A percentile compares a stretch with the other conserved stretches of the same genome.
phyloP scores from a whole-genome alignment of 1,284 basidiomycete genomes.

The Cerioporus squamosus region DNA sequence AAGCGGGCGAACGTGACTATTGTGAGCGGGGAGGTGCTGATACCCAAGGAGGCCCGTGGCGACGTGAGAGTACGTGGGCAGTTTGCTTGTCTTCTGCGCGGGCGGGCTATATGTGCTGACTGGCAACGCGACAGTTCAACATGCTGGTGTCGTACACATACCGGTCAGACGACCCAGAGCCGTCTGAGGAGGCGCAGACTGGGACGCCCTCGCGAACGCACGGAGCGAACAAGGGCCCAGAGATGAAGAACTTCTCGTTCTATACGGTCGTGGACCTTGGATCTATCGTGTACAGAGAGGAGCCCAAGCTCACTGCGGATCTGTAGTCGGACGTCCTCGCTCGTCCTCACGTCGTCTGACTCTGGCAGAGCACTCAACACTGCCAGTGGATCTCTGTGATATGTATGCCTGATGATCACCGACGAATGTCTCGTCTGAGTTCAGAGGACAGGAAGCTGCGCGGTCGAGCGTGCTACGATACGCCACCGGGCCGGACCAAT shows the following conservation, averaged over 20 bases:
- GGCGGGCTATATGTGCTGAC: background rate
- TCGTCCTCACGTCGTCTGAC: too few species aligned
- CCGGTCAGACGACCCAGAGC: slow-evolving; percentile 77
- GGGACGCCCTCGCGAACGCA: slow-evolving; percentile 50
- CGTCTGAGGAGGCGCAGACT: slow-evolving; percentile 60
- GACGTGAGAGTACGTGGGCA: slow-evolving; percentile 65
- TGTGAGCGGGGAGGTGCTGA: slow-evolving; percentile 82
- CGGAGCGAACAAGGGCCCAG: slow-evolving; percentile 48
- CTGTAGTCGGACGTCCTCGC: too few species aligned
- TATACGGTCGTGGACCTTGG: slow-evolving; percentile 84
- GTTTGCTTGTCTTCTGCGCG: too few species aligned
- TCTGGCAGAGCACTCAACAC: background rate
- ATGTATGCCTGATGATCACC: background rate
- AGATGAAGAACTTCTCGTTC: slow-evolving; percentile 87
- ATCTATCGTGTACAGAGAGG: slow-evolving; percentile 64
- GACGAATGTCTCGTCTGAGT: background rate
- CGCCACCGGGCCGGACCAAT: slow-evolving; percentile 7
- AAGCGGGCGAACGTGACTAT: slow-evolving; percentile 86
- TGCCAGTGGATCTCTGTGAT: background rate
- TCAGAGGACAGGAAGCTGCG: background rate
- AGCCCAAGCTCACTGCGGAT: slow-evolving; percentile 31
- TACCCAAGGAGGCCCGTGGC: slow-evolving; percentile 76
- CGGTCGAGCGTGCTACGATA: background rate
- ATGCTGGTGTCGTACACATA: slow-evolving; percentile 94
- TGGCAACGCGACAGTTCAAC: slow-evolving; percentile 67